Evolutionary conservation across 2,329 filamentous ascomycete genomes (phyloP).

Genomic region (Colletotrichum somersetense): DNA sequence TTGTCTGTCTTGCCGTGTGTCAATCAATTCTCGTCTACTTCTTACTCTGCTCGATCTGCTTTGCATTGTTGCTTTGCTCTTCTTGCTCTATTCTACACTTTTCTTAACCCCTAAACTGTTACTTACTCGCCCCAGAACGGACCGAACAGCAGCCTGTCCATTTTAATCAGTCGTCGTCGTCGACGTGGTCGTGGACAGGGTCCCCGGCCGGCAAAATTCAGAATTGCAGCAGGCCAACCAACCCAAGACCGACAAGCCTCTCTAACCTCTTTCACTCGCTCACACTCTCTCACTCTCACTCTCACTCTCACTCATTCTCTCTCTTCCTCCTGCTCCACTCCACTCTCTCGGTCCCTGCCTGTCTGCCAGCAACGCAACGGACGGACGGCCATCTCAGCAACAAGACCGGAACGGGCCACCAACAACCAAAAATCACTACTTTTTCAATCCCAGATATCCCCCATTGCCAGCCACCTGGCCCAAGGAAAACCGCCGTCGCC

Average conservation of each 20-base stretch:
- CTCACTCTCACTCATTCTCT: background rate
- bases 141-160: background rate
- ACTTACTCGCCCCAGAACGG: background rate
- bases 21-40: background rate
- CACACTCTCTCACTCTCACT: too few relatives aligned
- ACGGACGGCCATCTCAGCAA: constrained; percentile 29
- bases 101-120: background rate
- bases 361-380: background rate
- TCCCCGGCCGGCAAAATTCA: constrained; percentile 19
- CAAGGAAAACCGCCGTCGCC: constrained; percentile 29
- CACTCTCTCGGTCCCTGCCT: background rate
- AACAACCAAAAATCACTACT: constrained; percentile 11
- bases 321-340: background rate
- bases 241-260: background rate
- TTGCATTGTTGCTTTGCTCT: background rate
- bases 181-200: constrained; percentile 18
- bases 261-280: background rate
- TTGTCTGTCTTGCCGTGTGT: background rate
- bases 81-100: background rate
- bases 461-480: background rate
- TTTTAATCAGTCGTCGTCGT: constrained; percentile 2
- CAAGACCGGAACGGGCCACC: constrained; percentile 35
- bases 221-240: constrained; percentile 10
- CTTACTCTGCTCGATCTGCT: background rate
- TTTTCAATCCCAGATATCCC: constrained; percentile 32